These are phyloP conservation scores for Suhomyces ambrosiae DNA, from an alignment of 1,139 yeast genomes.

Conservation along the genomic window DNA sequence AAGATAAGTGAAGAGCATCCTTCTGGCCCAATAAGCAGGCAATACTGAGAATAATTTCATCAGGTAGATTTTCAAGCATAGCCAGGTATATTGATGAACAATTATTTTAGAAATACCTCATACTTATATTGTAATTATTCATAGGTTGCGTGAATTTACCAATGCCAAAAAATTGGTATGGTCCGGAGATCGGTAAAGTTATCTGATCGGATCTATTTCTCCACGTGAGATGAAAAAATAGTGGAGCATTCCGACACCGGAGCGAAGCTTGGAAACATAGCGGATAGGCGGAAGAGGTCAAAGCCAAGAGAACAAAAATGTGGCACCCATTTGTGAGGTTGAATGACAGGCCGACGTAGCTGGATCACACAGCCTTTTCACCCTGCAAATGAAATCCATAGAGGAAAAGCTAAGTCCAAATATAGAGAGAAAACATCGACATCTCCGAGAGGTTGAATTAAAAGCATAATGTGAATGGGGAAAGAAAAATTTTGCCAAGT, in stretches of 20 bases:
- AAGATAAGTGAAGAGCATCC: constrained; percentile 16
- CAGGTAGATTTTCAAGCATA: constrained; percentile 15
- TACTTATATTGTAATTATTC: background rate
- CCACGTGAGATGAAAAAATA: constrained; percentile 7
- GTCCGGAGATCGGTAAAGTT: constrained; percentile 17
- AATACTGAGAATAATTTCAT: constrained; percentile 15
- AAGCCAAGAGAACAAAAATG: no score
- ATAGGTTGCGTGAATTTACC: constrained; percentile 5
- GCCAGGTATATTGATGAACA: background rate
- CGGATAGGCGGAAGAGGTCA: no score
- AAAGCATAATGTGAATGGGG: no score
- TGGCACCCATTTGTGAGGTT: no score
- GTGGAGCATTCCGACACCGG: constrained; percentile 7
- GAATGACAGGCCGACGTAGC: no score
- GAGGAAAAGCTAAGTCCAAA: no score
- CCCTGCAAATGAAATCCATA: no score
- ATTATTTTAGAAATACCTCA: background rate
- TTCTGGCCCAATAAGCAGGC: constrained; percentile 16
- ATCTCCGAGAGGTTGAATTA: no score
- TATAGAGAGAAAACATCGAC: no score
- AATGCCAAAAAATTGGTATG: constrained; percentile 6
- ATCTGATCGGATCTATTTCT: constrained; percentile 17
- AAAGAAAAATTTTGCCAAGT: no score
- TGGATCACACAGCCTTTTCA: no score
- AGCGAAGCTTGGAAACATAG: no score